phyloP scores from a whole-genome alignment of 768 basidiomycete species.

The Hortiboletus campestris region DNA sequence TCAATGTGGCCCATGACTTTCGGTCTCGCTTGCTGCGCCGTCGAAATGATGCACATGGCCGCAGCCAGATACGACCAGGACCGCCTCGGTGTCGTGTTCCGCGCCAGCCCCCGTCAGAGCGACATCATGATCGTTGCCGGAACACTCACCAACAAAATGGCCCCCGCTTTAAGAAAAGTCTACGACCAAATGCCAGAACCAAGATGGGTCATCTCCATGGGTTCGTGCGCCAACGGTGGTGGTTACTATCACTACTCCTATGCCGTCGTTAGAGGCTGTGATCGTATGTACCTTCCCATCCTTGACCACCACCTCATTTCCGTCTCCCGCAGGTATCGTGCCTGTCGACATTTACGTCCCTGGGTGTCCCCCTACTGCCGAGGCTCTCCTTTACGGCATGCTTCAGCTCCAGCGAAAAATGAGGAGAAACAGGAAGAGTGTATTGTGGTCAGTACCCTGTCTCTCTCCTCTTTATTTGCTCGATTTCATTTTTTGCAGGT shows the following conservation, averaged over 20 bases:
- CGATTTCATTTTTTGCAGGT: slow-evolving; percentile 16
- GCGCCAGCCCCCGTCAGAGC: slow-evolving; percentile 96
- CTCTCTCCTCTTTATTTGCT: neutral
- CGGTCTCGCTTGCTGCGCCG: slow-evolving; percentile 97
- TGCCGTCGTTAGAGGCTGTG: slow-evolving; percentile 97
- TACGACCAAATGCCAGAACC: slow-evolving; percentile 99
- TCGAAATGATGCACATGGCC: slow-evolving; percentile 99
- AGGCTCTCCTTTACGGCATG: slow-evolving; percentile 95
- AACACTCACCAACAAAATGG: slow-evolving; percentile 99
- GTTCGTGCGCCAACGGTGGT: slow-evolving; percentile 97
- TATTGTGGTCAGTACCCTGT: slow-evolving; percentile 64
- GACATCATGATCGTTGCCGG: slow-evolving; percentile 99
- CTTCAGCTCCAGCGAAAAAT: slow-evolving; percentile 96
- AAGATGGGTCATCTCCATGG: slow-evolving; percentile 99
- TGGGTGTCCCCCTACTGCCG: slow-evolving; percentile 93
- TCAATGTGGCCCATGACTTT: slow-evolving; percentile 99
- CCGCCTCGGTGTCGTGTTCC: slow-evolving; percentile 94
- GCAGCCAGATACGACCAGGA: slow-evolving; percentile 99
- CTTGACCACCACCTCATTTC: slow-evolving; percentile 9
- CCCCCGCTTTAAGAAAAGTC: slow-evolving; percentile 93
- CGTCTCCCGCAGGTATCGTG: slow-evolving; percentile 69
- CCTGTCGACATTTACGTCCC: slow-evolving; percentile 99
- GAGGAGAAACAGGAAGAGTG: slow-evolving; percentile 81
- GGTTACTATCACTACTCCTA: slow-evolving; percentile 99
- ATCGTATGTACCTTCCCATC: slow-evolving; percentile 58